Base-by-base conservation (phyloP, 805 yeast genomes). In the Candida khao-thaluensis region DNA sequence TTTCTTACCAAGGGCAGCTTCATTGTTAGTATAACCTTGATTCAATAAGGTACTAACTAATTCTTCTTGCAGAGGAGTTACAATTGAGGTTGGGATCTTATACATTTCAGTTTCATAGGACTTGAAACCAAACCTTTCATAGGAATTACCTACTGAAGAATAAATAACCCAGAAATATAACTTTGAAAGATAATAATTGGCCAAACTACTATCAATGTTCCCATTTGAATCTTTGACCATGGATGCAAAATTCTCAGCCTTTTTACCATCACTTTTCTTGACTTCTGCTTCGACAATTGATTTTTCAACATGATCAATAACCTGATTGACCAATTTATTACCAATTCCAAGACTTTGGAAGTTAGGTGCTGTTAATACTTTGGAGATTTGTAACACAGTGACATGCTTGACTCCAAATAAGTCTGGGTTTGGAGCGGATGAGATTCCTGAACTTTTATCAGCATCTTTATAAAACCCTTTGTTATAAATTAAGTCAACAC, bases 111-210 rank as follows among this genome's bases (percentile, higher is more conserved):
- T 21, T 0, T 71, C 70, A 42, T 50, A 62, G 1, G 50, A 41
- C 36, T 64, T 62, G 53, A 75, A 84, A 0, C 90, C 95, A 47
- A 82, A 77, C 45, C 69, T 64, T 25, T 69, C 62, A 57, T 88
- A 88, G 49, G 73, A 85, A 22, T 69, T 72, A 11, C 85, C 91
- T 15, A 85, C 77, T 35, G 82, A 93, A 45, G 91, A 82, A 69
- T 85, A 86, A 37, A 87, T 68, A 28, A 48, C 50, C 72, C 72
- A 68, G 35, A 64, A 56, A 45, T 63, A 67, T 40, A 63, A 46
- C 37, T 63, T 62, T 27, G 62, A 43, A 45, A 66, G 50, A 39
- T 64, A 59, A 38, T 66, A 58, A 36, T 53, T 51, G 24, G 65
- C 67, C 50, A 66, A 53, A 9, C 43, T 39, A 4, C 30, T 17